These are phyloP conservation scores for Boletellus deceptivus DNA, from an alignment of 1,284 basidiomycete genomes.

Conservation along the genomic window DNA sequence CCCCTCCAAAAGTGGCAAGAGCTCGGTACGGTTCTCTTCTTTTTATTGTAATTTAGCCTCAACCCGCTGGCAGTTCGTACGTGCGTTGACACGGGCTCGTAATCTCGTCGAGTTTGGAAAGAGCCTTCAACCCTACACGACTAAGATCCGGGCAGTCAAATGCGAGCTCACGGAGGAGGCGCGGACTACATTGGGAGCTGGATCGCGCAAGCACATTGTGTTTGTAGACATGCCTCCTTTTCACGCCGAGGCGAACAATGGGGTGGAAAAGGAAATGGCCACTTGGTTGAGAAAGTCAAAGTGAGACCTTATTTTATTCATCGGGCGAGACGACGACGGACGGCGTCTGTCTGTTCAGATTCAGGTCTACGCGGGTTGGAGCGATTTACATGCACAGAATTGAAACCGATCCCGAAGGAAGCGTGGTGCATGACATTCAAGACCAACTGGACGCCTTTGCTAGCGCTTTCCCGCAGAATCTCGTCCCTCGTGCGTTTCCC, in stretches of 20 bases:
- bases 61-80: conserved; percentile 11
- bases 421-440: background rate
- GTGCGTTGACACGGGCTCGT: conserved; percentile 3
- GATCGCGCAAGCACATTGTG: conserved; percentile 12
- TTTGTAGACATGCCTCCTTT: conserved; percentile 27
- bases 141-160: conserved; percentile 6
- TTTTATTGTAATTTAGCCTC: background rate
- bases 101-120: background rate
- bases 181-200: background rate
- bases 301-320: conserved; percentile 4
- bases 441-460: conserved; percentile 13
- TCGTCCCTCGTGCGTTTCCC: background rate
- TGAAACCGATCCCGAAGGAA: background rate
- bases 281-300: conserved; percentile 11
- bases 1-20: conserved; percentile 21
- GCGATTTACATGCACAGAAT: conserved; percentile 19
- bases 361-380: background rate
- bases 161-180: conserved; percentile 11
- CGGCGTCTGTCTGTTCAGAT: background rate
- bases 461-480: conserved; percentile 3
- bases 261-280: background rate
- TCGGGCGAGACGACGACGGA: background rate
- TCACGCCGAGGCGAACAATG: background rate
- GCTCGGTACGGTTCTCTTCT: conserved; percentile 10
- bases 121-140: conserved; percentile 1